Base-by-base conservation (phyloP, 345 rosid genomes). In the Eutrema yunnanense region DNA sequence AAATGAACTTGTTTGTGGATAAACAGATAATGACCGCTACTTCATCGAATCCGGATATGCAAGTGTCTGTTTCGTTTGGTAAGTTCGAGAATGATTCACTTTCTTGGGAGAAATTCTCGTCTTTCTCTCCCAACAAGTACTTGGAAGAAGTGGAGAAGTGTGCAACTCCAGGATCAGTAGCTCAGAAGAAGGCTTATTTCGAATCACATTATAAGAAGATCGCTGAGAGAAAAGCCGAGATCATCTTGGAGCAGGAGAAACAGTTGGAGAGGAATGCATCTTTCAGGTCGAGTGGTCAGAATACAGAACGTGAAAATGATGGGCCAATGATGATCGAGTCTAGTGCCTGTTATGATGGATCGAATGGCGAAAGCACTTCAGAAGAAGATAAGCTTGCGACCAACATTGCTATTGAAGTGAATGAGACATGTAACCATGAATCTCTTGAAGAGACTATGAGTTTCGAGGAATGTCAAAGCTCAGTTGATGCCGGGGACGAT, bases 141-240 rank as follows among this genome's bases (percentile, higher is more conserved):
- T 65, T 92, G 83, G 96, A 95, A 75, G 99, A 95, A 79, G 96
- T 90, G 29, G 96, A 80, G 83, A 95, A 90, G 81, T 95, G 88
- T 84, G 96, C 97, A 40, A 87, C 90, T 1, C 90, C 96, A 1
- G 99, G 99, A 73, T 92, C 99, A 47, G 99, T 95, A 14, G 97
- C 99, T 76, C 81, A 85, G 80, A 95, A 95, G 76, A 89, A 81
- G 52, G 97, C 99, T 54, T 95, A 88, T 80, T 95, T 95, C 40
- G 99, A 95, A 83, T 87, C 97, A n/a, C 99, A 92, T 79, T 90
- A 92, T 87, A 92, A 85, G 82, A 92, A 85, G 81, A 85, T 89
- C 36, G 90, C 97, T 64, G 90, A 90, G 34, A 84, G 84, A 73
- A 87, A 87, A 79, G 88, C 97, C 8, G 92, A 89, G 73, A 75